Percentiles rank a stretch among this genome's conserved stretches.
These are phyloP conservation scores for Corinectria fuckeliana DNA, from an alignment of 2,329 filamentous ascomycete genomes.

Conservation along the genomic window DNA sequence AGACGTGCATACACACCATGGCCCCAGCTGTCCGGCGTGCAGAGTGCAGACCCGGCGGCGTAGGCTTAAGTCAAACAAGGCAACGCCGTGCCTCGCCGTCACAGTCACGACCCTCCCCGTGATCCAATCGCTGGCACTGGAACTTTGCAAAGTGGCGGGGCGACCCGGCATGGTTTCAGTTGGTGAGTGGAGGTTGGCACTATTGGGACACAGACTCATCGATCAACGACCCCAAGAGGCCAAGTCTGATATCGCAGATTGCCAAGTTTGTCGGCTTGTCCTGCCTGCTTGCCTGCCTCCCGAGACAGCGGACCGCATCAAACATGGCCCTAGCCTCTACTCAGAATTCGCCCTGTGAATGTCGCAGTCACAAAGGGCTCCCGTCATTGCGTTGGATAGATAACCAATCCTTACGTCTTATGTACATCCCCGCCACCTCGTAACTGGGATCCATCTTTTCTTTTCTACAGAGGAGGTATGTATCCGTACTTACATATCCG, in stretches of 20 bases:
- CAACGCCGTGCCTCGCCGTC: neutral
- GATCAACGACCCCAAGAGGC: neutral
- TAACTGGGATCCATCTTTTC: slow-evolving; percentile 3
- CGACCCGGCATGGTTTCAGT: neutral
- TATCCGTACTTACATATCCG: neutral
- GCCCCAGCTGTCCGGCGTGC: neutral
- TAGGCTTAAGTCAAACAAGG: neutral
- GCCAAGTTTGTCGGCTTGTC: neutral
- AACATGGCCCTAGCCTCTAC: neutral
- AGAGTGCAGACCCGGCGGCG: neutral
- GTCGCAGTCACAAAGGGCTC: neutral
- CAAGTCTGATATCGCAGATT: neutral
- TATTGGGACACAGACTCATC: neutral
- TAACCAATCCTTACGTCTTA: neutral
- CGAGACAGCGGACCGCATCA: neutral
- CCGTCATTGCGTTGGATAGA: neutral
- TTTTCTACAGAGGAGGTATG: neutral
- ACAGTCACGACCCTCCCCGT: neutral
- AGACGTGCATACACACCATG: neutral
- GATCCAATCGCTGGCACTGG: neutral
- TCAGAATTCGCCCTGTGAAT: neutral
- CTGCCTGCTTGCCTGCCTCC: neutral
- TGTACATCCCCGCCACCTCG: neutral
- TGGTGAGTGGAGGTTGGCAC: neutral
- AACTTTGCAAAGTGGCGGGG: slow-evolving; percentile 1